Base-by-base conservation (phyloP, 1,284 basidiomycete genomes). In the Cutaneotrichosporon sp. region DNA sequence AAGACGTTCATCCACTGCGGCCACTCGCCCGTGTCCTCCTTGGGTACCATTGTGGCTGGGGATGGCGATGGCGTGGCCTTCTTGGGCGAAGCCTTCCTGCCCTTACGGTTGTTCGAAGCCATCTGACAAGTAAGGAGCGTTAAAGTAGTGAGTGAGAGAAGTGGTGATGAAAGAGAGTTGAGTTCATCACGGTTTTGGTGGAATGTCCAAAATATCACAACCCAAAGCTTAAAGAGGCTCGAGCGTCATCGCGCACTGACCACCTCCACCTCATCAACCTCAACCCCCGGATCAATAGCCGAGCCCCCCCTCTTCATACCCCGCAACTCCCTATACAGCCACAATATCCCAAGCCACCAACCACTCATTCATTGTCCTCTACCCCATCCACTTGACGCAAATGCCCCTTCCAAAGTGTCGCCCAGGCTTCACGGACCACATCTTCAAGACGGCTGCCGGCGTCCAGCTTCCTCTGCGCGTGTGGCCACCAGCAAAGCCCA, bases 401-500 rank as follows among this genome's bases (percentile, higher is more conserved):
- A 56, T 56, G 55, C 58, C 58, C 22, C 58, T 60, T 3, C 58
- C 58, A 9, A 34, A 50, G 32, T 60, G 58, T 38, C 21, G 47
- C 14, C 62, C 65, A 2, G 65, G 65, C n/a, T 75, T 72, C 66
- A 65, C 57, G 2, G 75, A 77, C 62, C 69, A 74, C 56, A 60
- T 72, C 52, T 74, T 66, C 64, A 70, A 68, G 56, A 67, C 61
- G 8, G 62, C 56, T 10, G 62, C 72, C 30, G 74, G 71, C 10
- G 71, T 76, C 5, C 47, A 64, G 56, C 52, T 77, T 1, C 70
- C 73, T 4, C 56, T 75, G 16, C 63, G 75, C 10, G 58, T 75
- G 16, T 76, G 73, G 70, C 70, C 73, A 2, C 65, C 72, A 16
- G 42, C 40, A 1, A 47, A 31, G 21, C 22, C 36, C 21, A 26